phyloP scores from a whole-genome alignment of 192 early-diverging fungal genomes.

The Entomortierella parvispora region DNA sequence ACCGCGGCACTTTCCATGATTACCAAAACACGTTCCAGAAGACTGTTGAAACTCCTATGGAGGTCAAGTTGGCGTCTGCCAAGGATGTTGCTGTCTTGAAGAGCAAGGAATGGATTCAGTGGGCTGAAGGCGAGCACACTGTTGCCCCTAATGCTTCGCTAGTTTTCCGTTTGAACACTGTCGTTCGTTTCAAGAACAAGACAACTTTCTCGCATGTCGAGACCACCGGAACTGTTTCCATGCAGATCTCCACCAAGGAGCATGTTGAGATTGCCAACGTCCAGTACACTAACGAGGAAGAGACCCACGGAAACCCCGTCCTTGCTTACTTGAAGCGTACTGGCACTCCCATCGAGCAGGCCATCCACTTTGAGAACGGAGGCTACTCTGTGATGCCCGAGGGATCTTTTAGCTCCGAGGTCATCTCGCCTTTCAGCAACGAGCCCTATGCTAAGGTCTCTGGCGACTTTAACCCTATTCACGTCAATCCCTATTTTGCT shows the following conservation, averaged over 20 bases:
- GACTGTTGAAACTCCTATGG: slow-evolving; percentile 82
- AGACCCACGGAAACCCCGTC: slow-evolving; percentile 88
- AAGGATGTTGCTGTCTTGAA: slow-evolving; percentile 93
- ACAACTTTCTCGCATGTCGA: slow-evolving; percentile 74
- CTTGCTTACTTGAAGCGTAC: slow-evolving; percentile 89
- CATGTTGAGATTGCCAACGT: slow-evolving; percentile 86
- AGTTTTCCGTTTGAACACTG: slow-evolving; percentile 82
- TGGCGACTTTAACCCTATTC: slow-evolving; percentile 95
- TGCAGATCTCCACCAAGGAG: slow-evolving; percentile 85
- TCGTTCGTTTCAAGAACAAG: slow-evolving; percentile 67
- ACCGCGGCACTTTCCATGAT: slow-evolving; percentile 90
- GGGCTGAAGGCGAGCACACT: slow-evolving; percentile 72
- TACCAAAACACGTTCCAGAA: slow-evolving; percentile 90
- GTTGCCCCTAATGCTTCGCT: slow-evolving; percentile 66
- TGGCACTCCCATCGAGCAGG: slow-evolving; percentile 89
- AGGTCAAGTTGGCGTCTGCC: slow-evolving; percentile 72
- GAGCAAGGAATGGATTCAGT: slow-evolving; percentile 91
- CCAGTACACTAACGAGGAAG: slow-evolving; percentile 72
- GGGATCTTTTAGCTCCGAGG: slow-evolving; percentile 86
- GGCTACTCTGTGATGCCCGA: slow-evolving; percentile 94
- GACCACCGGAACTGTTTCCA: slow-evolving; percentile 79
- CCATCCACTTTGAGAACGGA: slow-evolving; percentile 88
- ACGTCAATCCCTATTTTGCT: slow-evolving; percentile 95
- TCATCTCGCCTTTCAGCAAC: slow-evolving; percentile 88
- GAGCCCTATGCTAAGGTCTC: slow-evolving; percentile 87